These are phyloP conservation scores for Cercospora citrullina DNA, from an alignment of 2,329 filamentous ascomycete species.

Conservation along the genomic window DNA sequence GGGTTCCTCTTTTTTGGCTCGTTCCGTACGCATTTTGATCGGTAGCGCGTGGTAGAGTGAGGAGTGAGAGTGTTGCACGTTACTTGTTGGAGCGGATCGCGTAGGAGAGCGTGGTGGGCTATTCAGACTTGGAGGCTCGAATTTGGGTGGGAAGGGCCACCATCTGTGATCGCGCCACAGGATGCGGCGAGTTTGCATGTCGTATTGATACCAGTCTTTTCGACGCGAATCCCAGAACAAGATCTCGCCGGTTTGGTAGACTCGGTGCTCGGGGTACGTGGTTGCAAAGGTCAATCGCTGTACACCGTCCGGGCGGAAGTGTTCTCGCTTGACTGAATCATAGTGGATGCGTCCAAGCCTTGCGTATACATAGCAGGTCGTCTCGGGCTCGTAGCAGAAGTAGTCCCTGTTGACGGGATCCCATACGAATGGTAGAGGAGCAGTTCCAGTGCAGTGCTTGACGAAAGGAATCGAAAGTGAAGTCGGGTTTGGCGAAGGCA, in stretches of 20 bases:
- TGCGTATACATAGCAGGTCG: slow-evolving; percentile 19
- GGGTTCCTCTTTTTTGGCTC: slow-evolving; percentile 9
- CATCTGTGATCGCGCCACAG: slow-evolving; percentile 18
- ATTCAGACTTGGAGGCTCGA: slow-evolving; percentile 8
- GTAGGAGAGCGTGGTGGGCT: slow-evolving; percentile 1
- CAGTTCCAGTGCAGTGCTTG: slow-evolving; percentile 8
- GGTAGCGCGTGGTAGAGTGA: slow-evolving; percentile 4
- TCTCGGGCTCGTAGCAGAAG: slow-evolving; percentile 21
- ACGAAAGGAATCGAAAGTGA: neutral
- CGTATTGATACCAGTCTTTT: slow-evolving; percentile 19
- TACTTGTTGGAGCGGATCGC: neutral
- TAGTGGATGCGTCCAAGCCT: slow-evolving; percentile 17
- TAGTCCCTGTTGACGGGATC: slow-evolving; percentile 17
- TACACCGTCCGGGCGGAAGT: slow-evolving; percentile 14
- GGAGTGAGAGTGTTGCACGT: neutral
- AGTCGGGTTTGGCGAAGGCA: slow-evolving; percentile 1
- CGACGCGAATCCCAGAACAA: slow-evolving; percentile 18
- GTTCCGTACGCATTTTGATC: slow-evolving; percentile 1
- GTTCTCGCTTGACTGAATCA: slow-evolving; percentile 18
- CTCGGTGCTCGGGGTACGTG: slow-evolving; percentile 15
- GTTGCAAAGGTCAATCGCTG: slow-evolving; percentile 13
- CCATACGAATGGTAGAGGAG: slow-evolving; percentile 17
- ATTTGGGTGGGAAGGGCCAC: slow-evolving; percentile 20
- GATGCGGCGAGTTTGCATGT: slow-evolving; percentile 15
- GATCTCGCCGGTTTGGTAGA: slow-evolving; percentile 19